Conservation (phyloP, 345 rosid species). For the sweet orange (Citrus sinensis) region DNA sequence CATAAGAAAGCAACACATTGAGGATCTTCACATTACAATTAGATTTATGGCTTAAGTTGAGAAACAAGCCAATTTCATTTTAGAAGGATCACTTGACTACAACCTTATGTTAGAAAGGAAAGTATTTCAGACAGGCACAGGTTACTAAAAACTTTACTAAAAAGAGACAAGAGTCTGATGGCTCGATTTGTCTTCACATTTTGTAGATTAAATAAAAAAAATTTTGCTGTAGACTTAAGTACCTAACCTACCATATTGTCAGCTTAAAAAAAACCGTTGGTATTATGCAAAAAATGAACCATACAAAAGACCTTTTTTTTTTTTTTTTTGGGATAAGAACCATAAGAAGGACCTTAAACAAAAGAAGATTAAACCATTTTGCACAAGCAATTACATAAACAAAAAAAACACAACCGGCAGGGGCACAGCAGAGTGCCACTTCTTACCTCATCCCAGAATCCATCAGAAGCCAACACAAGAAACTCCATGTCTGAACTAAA, state of each 20-base stretch:
- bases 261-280: background rate
- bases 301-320: background rate
- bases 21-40: too few species aligned
- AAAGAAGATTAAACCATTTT: background rate
- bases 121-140: background rate
- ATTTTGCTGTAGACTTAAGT: background rate
- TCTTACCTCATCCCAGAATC: constrained; percentile 69
- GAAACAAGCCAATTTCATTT: background rate
- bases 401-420: background rate
- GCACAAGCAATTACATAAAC: background rate
- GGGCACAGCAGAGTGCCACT: background rate
- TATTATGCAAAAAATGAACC: background rate
- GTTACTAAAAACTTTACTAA: too few species aligned
- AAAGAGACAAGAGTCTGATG: background rate
- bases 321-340: too few species aligned
- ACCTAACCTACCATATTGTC: background rate
- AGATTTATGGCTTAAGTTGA: background rate
- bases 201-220: too few species aligned
- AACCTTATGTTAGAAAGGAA: background rate
- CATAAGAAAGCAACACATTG: background rate
- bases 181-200: background rate
- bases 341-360: background rate
- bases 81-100: background rate
- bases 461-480: constrained; percentile 84
- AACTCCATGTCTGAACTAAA: constrained; percentile 63